These are phyloP conservation scores for Phlebiopsis gigantea DNA, from an alignment of 768 basidiomycete genomes.

Conservation along the genomic window DNA sequence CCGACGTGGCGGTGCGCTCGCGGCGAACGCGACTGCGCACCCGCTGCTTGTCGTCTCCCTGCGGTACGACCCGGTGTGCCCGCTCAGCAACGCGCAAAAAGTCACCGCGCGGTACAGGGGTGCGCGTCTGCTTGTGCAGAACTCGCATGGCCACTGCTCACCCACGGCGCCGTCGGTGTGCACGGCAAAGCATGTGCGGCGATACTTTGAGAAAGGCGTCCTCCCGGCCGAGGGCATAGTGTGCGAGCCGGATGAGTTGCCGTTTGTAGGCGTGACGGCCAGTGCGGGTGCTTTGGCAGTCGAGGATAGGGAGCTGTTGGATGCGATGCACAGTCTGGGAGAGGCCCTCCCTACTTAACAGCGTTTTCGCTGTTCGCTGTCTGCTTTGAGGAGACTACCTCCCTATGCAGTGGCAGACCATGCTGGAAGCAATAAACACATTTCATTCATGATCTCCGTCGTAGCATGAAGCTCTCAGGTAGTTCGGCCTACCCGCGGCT, in stretches of 20 bases:
- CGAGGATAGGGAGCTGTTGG: not conserved
- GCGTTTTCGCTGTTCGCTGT: no score
- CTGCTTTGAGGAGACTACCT: no score
- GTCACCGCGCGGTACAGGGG: not conserved
- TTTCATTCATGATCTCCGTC: no score
- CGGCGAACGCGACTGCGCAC: not conserved
- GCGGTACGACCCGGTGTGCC: not conserved
- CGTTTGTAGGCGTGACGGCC: not conserved
- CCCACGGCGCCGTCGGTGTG: slow-evolving; percentile 26
- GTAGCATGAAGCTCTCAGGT: no score
- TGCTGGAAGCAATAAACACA: no score
- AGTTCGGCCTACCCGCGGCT: no score
- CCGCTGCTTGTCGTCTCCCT: not conserved
- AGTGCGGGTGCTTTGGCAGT: not conserved
- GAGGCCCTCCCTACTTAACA: not conserved
- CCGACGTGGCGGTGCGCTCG: not conserved
- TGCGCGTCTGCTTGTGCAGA: not conserved
- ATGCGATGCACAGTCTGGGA: not conserved
- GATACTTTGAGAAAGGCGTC: slow-evolving; percentile 35
- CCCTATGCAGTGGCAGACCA: no score
- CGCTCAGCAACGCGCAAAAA: not conserved
- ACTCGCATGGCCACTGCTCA: not conserved
- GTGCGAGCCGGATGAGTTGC: slow-evolving; percentile 22
- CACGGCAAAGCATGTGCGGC: slow-evolving; percentile 29
- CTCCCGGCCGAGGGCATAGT: slow-evolving; percentile 35